These are phyloP conservation scores for Dentipellis sp. DNA, from an alignment of 768 basidiomycete genomes.

Conservation along the genomic window DNA sequence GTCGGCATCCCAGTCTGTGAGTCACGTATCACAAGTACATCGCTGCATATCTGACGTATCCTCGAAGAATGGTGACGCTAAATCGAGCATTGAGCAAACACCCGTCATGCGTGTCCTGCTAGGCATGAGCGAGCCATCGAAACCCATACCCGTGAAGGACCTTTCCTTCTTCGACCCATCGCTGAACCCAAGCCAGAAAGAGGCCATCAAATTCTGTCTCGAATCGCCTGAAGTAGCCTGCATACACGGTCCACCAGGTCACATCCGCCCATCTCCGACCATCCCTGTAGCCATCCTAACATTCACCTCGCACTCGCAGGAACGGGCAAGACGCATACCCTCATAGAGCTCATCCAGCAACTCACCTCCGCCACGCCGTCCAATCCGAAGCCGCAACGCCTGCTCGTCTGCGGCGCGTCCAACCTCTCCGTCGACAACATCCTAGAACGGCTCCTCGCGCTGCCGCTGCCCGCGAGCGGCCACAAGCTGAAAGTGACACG, in stretches of 20 bases:
- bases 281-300: not conserved
- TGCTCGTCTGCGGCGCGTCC: conserved; percentile 89
- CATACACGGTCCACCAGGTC: conserved; percentile 96
- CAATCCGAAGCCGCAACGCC: conserved; percentile 44
- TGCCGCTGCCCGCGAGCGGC: conserved; percentile 42
- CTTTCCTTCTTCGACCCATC: conserved; percentile 64
- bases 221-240: conserved; percentile 77
- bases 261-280: not conserved
- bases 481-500: conserved; percentile 61
- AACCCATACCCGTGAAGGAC: conserved; percentile 25
- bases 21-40: conserved; percentile 1
- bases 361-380: conserved; percentile 39
- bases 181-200: conserved; percentile 78
- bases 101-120: conserved; percentile 62
- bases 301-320: conserved; percentile 33
- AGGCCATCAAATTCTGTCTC: conserved; percentile 78
- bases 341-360: conserved; percentile 90
- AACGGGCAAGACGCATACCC: conserved; percentile 93
- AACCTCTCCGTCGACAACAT: conserved; percentile 97
- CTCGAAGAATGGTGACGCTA: not conserved
- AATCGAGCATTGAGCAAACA: conserved; percentile 27
- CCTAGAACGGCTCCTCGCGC: conserved; percentile 68
- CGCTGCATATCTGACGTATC: not conserved
- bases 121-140: conserved; percentile 46
- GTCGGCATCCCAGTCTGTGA: conserved; percentile 10